Conservation (phyloP, 768 basidiomycete genomes). For the Phlebiopsis flavidoalba region DNA sequence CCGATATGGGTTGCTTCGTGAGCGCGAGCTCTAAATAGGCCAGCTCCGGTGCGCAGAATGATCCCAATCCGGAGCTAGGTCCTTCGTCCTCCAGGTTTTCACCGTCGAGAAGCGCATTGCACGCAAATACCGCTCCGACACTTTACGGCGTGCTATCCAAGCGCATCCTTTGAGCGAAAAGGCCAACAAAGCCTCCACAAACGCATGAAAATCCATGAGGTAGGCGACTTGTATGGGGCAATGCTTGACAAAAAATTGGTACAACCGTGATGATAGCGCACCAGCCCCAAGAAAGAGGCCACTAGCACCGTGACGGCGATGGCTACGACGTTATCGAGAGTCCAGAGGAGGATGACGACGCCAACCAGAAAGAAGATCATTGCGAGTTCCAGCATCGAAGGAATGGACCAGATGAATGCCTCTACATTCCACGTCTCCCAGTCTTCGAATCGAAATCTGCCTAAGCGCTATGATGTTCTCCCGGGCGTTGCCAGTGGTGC, state of each 20-base stretch:
- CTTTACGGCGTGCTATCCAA: background rate
- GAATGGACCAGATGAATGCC: background rate
- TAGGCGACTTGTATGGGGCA: background rate
- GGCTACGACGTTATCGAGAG: background rate
- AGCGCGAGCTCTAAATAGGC: background rate
- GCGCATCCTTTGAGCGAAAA: background rate
- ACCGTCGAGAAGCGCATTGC: background rate
- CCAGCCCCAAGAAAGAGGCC: background rate
- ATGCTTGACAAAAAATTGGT: background rate
- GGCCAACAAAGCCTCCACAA: background rate
- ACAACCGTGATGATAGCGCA: too few relatives aligned
- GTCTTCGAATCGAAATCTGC: background rate
- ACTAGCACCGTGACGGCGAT: background rate
- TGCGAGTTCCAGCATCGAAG: background rate
- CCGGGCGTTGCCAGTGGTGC: background rate
- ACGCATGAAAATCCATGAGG: background rate
- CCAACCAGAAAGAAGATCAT: background rate
- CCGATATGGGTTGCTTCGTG: background rate
- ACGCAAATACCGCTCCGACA: background rate
- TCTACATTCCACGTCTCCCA: background rate
- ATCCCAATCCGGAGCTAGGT: background rate
- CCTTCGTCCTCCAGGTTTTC: background rate
- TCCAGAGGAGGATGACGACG: background rate
- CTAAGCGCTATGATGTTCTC: background rate
- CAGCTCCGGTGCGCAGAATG: background rate